phyloP scores from a whole-genome alignment of 2,329 filamentous ascomycete species.

The Chaetomium olivaceum region DNA sequence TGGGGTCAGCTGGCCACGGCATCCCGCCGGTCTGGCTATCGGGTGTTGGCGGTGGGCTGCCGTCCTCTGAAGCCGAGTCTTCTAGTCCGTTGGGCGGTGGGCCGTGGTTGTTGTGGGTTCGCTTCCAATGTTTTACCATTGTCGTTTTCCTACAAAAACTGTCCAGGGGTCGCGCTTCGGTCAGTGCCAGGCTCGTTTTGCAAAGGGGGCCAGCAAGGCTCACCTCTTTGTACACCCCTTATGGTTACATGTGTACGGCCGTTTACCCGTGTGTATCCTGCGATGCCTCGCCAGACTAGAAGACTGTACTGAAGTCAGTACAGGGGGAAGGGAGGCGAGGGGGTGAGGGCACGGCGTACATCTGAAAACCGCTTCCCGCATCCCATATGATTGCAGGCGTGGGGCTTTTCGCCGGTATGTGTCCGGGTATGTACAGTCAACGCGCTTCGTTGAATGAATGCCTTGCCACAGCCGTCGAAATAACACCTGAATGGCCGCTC shows the following conservation, averaged over 20 bases:
- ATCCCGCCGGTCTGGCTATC: constrained; percentile 49
- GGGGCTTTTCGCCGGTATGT: constrained; percentile 69
- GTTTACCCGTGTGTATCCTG: constrained; percentile 66
- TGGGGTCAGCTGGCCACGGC: constrained; percentile 51
- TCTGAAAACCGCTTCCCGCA: constrained; percentile 71
- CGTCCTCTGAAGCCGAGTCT: constrained; percentile 58
- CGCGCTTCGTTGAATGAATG: constrained; percentile 70
- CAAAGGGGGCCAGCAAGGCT: constrained; percentile 17
- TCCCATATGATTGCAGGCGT: constrained; percentile 64
- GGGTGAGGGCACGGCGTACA: constrained; percentile 46
- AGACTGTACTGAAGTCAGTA: constrained; percentile 51
- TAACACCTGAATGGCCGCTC: constrained; percentile 66
- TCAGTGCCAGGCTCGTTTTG: constrained; percentile 25
- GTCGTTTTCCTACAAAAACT: constrained; percentile 74
- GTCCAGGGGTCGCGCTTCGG: constrained; percentile 24
- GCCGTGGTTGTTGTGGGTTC: constrained; percentile 46
- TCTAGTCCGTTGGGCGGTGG: constrained; percentile 49
- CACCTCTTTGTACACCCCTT: constrained; percentile 64
- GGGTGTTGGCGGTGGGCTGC: constrained; percentile 61
- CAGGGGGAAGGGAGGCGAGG: not conserved
- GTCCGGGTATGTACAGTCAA: constrained; percentile 70
- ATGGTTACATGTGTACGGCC: constrained; percentile 64
- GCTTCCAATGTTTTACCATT: constrained; percentile 67
- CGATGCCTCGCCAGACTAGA: constrained; percentile 66
- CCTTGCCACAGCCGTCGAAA: constrained; percentile 63